A percentile compares a stretch with the other conserved stretches of the same genome.
These are phyloP conservation scores for Ochetophila trinervis DNA, from an alignment of 306 rosid species.

Conservation along the genomic window DNA sequence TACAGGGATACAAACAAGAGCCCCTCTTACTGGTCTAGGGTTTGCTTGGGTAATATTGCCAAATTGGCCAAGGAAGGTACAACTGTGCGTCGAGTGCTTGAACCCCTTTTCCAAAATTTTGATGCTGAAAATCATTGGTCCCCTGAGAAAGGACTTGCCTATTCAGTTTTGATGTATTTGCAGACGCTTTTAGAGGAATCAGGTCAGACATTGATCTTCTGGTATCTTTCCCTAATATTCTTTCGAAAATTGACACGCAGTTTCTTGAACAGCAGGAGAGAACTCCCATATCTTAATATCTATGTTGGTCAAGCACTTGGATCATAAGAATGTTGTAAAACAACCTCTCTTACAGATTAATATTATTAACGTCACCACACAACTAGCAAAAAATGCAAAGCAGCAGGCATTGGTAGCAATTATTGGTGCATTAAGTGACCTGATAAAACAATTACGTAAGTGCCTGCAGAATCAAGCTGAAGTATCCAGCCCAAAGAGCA, in stretches of 20 bases:
- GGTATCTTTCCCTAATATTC: background rate
- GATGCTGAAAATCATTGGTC: conserved; percentile 81
- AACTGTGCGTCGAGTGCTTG: conserved; percentile 76
- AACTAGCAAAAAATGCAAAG: conserved; percentile 69
- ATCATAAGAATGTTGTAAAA: conserved; percentile 79
- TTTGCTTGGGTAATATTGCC: conserved; percentile 76
- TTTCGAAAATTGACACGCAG: background rate
- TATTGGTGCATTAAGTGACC: conserved; percentile 70
- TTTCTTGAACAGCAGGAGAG: conserved; percentile 61
- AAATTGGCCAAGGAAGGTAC: conserved; percentile 79
- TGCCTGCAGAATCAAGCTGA: conserved; percentile 65
- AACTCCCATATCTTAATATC: conserved; percentile 72
- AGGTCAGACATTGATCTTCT: conserved; percentile 47
- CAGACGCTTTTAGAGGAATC: conserved; percentile 78
- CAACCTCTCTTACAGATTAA: conserved; percentile 63
- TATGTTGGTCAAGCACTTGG: conserved; percentile 91
- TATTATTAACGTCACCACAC: conserved; percentile 54
- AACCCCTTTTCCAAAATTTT: conserved; percentile 82
- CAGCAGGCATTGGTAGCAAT: conserved; percentile 59
- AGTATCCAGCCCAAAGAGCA: conserved; percentile 41
- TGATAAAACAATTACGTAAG: conserved; percentile 73
- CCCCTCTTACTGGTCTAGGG: conserved; percentile 87
- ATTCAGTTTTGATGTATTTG: conserved; percentile 57
- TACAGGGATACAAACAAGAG: conserved; percentile 59
- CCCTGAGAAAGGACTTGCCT: conserved; percentile 66